Evolutionary conservation across 768 basidiomycete species (phyloP).

Genomic region (Lactifluus hygrophoroides): DNA sequence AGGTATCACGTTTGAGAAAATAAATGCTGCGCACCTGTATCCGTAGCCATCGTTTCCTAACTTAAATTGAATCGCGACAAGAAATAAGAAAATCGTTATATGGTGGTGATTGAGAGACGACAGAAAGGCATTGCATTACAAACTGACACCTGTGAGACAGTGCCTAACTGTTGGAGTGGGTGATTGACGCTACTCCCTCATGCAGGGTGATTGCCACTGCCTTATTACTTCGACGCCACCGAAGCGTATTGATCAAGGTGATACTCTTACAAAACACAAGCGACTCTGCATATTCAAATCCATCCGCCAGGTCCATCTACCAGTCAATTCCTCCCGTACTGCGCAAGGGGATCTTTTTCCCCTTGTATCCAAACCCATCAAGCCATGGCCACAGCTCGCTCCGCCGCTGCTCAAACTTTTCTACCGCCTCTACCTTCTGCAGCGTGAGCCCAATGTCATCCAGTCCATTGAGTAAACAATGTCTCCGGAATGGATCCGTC

Average conservation of each 20-base stretch:
- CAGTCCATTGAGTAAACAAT: conserved; percentile 90
- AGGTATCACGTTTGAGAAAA: neutral
- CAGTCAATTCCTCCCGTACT: conserved; percentile 59
- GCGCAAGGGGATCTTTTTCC: conserved; percentile 57
- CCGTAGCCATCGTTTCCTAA: neutral
- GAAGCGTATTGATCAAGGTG: too few relatives aligned
- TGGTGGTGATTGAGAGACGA: neutral
- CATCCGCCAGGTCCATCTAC: too few relatives aligned
- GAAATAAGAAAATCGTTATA: too few relatives aligned
- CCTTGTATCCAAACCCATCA: conserved; percentile 89
- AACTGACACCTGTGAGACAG: too few relatives aligned
- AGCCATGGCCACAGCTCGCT: conserved; percentile 89
- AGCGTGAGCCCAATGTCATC: conserved; percentile 96
- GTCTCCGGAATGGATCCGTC: conserved; percentile 84
- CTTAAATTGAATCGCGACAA: neutral
- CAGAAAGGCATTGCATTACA: neutral
- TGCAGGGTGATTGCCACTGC: too few relatives aligned
- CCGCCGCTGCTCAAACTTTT: conserved; percentile 69
- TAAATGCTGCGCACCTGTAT: neutral
- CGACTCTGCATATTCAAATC: too few relatives aligned
- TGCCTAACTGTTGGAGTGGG: too few relatives aligned
- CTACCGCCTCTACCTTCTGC: conserved; percentile 66
- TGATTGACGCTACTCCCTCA: too few relatives aligned
- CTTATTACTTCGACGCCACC: too few relatives aligned
- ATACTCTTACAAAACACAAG: too few relatives aligned